Evolutionary conservation across 2,329 filamentous ascomycete species (phyloP).

Genomic region (Zymoseptoria brevis): DNA sequence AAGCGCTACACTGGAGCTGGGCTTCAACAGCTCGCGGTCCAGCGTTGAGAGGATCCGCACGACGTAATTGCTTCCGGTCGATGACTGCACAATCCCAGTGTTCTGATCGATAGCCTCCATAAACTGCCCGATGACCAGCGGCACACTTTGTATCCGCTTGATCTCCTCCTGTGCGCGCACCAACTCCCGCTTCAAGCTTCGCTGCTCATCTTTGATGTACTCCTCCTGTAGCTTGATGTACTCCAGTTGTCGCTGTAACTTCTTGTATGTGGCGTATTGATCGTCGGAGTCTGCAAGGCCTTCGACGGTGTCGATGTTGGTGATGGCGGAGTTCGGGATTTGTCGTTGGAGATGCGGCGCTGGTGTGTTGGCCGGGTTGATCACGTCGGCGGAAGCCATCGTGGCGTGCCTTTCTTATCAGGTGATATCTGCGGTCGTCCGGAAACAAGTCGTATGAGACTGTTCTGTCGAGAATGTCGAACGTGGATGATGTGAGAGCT

Average conservation of each 20-base stretch:
- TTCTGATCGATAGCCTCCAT: conserved; percentile 99
- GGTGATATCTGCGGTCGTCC: not conserved
- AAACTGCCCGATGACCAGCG: conserved; percentile 95
- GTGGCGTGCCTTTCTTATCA: conserved; percentile 4
- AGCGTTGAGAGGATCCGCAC: conserved; percentile 96
- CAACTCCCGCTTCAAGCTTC: conserved; percentile 92
- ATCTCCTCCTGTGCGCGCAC: conserved; percentile 98
- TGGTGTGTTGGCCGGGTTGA: conserved; percentile 66
- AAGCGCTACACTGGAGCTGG: conserved; percentile 91
- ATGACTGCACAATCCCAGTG: conserved; percentile 97
- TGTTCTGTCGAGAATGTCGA: not conserved
- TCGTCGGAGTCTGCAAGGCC: conserved; percentile 76
- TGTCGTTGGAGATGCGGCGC: conserved; percentile 69
- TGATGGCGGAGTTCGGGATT: conserved; percentile 67
- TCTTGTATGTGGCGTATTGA: conserved; percentile 93
- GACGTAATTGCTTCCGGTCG: conserved; percentile 97
- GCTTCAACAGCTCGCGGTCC: conserved; percentile 95
- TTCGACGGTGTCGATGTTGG: conserved; percentile 84
- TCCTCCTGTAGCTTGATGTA: conserved; percentile 97
- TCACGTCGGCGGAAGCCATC: conserved; percentile 84
- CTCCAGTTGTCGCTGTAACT: conserved; percentile 92
- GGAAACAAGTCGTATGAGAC: not conserved
- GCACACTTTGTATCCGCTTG: conserved; percentile 97
- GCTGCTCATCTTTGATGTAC: conserved; percentile 99
- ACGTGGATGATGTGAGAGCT: not conserved